These are phyloP conservation scores for Microbotryum violaceum DNA, from an alignment of 1,284 basidiomycete species.

Conservation along the genomic window DNA sequence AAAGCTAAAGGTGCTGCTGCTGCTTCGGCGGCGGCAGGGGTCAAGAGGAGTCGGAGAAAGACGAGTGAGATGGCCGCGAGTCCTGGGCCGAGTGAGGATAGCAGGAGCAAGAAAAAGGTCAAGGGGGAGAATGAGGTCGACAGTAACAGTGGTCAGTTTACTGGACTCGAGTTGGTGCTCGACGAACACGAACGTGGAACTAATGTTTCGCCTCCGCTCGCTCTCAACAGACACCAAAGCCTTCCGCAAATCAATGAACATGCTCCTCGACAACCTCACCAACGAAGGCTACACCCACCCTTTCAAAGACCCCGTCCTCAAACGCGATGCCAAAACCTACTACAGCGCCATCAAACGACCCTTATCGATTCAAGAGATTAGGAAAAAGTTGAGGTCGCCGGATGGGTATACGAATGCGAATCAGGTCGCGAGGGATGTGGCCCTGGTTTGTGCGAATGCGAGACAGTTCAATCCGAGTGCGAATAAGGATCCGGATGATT, in stretches of 20 bases:
- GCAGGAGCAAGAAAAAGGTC: neutral
- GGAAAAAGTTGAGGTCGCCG: slow-evolving; percentile 62
- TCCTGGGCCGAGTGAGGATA: neutral
- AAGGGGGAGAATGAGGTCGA: slow-evolving; percentile 1
- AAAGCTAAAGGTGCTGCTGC: neutral
- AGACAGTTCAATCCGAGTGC: slow-evolving; percentile 76
- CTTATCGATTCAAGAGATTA: slow-evolving; percentile 87
- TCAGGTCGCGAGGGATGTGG: slow-evolving; percentile 82
- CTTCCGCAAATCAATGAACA: slow-evolving; percentile 58
- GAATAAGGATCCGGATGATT: slow-evolving; percentile 42
- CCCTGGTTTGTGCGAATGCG: slow-evolving; percentile 89
- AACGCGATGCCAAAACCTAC: slow-evolving; percentile 80
- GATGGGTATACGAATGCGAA: slow-evolving; percentile 67
- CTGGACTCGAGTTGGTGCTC: neutral
- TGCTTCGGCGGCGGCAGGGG: too few relatives aligned
- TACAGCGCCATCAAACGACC: slow-evolving; percentile 81
- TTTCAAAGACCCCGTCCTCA: slow-evolving; percentile 82
- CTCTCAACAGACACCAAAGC: slow-evolving; percentile 6
- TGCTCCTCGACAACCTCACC: slow-evolving; percentile 72
- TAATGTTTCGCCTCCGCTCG: neutral
- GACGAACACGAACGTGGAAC: neutral
- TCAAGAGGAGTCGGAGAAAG: slow-evolving; percentile 8
- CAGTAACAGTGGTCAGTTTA: neutral
- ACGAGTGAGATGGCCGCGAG: slow-evolving; percentile 6
- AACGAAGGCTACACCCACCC: slow-evolving; percentile 78